Conservation (phyloP, 208 protist genomes). For the Crithidia acanthocephali region DNA sequence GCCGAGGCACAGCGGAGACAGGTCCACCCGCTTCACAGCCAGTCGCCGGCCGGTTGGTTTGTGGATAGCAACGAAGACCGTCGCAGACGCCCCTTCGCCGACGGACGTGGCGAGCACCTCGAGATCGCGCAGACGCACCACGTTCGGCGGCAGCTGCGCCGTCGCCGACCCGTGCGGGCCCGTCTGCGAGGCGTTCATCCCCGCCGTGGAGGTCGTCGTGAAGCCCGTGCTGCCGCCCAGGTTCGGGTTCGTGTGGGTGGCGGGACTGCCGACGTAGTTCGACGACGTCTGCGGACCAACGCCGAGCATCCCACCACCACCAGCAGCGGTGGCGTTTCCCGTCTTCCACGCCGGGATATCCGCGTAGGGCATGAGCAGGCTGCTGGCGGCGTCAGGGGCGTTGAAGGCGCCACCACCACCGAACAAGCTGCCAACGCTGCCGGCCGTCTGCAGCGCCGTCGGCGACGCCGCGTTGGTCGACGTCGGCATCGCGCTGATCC, state of each 20-base stretch:
- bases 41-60: constrained; percentile 62
- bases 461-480: constrained; percentile 11
- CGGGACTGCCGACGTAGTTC: constrained; percentile 19
- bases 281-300: constrained; percentile 6
- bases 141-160: constrained; percentile 38
- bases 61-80: constrained; percentile 78
- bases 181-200: constrained; percentile 8
- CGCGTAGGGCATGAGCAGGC: constrained; percentile 46
- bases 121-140: constrained; percentile 70
- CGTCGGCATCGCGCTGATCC: constrained; percentile 6
- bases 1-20: constrained; percentile 59
- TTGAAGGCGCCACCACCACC: neutral
- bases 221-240: constrained; percentile 1
- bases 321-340: constrained; percentile 7
- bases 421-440: constrained; percentile 19
- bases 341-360: constrained; percentile 34
- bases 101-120: constrained; percentile 39
- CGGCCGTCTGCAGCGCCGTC: neutral
- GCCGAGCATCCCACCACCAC: constrained; percentile 7
- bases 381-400: constrained; percentile 22
- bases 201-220: constrained; percentile 8
- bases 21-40: constrained; percentile 85
- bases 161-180: neutral
- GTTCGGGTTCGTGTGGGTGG: constrained; percentile 1
- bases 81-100: constrained; percentile 76